phyloP scores from a whole-genome alignment of 208 protist genomes.

The Acanthamoeba royreba region DNA sequence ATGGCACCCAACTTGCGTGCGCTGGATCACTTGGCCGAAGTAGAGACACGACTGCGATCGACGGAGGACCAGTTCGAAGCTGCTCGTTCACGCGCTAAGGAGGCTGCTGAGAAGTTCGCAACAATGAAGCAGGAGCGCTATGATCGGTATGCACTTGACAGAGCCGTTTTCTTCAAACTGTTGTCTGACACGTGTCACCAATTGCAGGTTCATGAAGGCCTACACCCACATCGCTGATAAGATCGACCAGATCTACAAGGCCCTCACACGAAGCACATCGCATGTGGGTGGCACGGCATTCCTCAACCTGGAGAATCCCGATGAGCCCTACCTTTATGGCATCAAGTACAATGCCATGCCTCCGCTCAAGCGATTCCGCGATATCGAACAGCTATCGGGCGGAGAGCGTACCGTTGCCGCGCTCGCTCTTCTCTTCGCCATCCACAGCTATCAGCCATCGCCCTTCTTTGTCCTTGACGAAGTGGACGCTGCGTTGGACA shows the following conservation, averaged over 20 bases:
- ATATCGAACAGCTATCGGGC: conserved; percentile 97
- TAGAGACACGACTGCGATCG: conserved; percentile 82
- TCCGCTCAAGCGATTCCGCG: conserved; percentile 94
- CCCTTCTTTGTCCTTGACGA: conserved; percentile 99
- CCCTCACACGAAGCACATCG: conserved; percentile 88
- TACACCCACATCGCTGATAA: conserved; percentile 88
- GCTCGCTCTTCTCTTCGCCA: conserved; percentile 96
- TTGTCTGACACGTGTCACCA: not conserved
- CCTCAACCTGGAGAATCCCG: conserved; percentile 91
- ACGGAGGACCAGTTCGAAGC: conserved; percentile 82
- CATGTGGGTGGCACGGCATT: conserved; percentile 90
- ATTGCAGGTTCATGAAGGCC: conserved; percentile 85
- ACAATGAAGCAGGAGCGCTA: conserved; percentile 85
- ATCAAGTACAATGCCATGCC: conserved; percentile 96
- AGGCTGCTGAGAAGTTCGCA: conserved; percentile 84
- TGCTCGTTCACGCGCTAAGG: conserved; percentile 77
- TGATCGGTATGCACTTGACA: not conserved
- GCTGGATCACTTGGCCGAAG: conserved; percentile 64
- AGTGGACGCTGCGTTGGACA: conserved; percentile 98
- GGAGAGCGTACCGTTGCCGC: conserved; percentile 98
- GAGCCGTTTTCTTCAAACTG: not conserved
- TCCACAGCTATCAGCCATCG: conserved; percentile 91
- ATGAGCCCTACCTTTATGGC: conserved; percentile 94
- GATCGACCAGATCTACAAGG: conserved; percentile 93
- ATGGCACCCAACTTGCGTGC: conserved; percentile 80